Conservation (phyloP, 2,329 filamentous ascomycete genomes). For the Magnaporthiopsis rhizophila region DNA sequence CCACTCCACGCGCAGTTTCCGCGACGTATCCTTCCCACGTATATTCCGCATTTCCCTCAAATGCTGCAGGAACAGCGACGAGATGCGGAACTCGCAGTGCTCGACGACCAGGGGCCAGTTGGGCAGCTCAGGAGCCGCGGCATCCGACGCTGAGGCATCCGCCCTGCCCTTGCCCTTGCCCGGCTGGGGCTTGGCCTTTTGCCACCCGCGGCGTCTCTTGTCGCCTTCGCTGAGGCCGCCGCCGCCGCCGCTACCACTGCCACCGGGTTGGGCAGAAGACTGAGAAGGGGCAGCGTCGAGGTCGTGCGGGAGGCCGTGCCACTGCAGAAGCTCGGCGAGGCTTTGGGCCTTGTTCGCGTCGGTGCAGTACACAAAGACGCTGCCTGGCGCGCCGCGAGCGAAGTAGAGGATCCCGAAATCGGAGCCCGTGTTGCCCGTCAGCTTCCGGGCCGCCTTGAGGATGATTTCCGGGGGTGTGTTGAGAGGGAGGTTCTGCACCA, state of each 20-base stretch:
- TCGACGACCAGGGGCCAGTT: neutral
- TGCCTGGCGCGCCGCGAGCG: constrained; percentile 2
- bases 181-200: neutral
- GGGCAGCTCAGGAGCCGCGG: neutral
- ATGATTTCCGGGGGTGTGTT: neutral
- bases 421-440: neutral
- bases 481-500: neutral
- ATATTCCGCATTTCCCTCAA: neutral
- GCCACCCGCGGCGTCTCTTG: neutral
- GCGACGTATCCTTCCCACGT: neutral
- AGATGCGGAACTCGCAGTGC: constrained; percentile 6
- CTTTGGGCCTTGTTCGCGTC: constrained; percentile 39
- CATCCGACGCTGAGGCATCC: too few species aligned
- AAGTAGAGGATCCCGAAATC: constrained; percentile 7
- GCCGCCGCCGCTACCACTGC: neutral
- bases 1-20: constrained; percentile 2
- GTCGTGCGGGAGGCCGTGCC: constrained; percentile 18
- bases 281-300: neutral
- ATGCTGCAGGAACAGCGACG: constrained; percentile 6
- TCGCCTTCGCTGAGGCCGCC: neutral
- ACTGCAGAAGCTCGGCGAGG: constrained; percentile 34
- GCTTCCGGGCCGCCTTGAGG: constrained; percentile 5
- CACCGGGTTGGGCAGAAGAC: neutral
- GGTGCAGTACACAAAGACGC: constrained; percentile 7
- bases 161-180: neutral